Percentiles rank a stretch among this genome's conserved stretches.
Evolutionary conservation across 2,329 filamentous ascomycete species (phyloP).

Genomic region (Paecilomyces fulvus): DNA sequence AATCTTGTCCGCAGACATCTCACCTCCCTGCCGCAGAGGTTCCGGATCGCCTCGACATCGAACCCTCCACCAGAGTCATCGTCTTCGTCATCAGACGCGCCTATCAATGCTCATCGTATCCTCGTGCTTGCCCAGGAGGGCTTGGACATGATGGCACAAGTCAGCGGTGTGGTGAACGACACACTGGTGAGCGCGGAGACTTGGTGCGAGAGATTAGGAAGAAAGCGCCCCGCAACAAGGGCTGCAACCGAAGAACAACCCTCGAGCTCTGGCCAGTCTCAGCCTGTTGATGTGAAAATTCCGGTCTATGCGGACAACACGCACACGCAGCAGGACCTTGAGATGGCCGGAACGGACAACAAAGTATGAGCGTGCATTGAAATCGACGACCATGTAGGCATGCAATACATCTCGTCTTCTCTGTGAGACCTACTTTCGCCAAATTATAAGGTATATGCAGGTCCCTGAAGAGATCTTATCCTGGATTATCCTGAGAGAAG

Average conservation of each 20-base stretch:
- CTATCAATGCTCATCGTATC: constrained; percentile 61
- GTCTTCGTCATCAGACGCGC: constrained; percentile 36
- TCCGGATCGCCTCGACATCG: constrained; percentile 60
- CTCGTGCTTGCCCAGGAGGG: constrained; percentile 82
- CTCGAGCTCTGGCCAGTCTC: not conserved
- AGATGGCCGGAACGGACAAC: not conserved
- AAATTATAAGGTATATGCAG: no score
- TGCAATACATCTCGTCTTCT: not conserved
- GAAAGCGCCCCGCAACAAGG: constrained; percentile 28
- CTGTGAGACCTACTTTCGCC: not conserved
- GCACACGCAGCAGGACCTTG: not conserved
- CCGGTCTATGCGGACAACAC: not conserved
- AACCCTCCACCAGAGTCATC: constrained; percentile 25
- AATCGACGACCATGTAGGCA: not conserved
- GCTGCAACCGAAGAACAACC: constrained; percentile 12
- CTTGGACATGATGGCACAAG: constrained; percentile 87
- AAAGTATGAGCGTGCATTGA: not conserved
- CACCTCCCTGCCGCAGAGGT: constrained; percentile 74
- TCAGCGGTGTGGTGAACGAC: constrained; percentile 77
- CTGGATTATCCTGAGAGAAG: not conserved
- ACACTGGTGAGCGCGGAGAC: constrained; percentile 85
- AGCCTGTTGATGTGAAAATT: not conserved
- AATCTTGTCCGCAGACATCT: constrained; percentile 76
- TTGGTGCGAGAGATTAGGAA: constrained; percentile 75
- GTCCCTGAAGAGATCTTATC: no score